Conservation (phyloP, 371 early-diverging fungal species). For the Entomophthora muscae region DNA sequence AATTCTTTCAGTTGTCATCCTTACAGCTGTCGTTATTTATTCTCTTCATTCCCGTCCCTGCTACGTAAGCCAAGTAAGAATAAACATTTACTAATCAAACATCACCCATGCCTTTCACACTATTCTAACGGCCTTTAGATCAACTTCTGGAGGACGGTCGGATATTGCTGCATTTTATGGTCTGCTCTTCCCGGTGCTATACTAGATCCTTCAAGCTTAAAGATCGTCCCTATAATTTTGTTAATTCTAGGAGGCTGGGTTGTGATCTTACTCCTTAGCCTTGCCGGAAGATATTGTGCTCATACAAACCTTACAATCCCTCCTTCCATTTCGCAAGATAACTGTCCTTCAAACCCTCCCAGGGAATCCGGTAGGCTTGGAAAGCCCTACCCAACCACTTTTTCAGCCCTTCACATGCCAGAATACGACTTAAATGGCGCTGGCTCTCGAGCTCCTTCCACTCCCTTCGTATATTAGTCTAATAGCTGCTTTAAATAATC, state of each 20-base stretch:
- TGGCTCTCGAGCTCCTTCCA: no score
- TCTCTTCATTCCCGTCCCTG: conserved; percentile 21
- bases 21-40: conserved; percentile 19
- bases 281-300: neutral
- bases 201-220: conserved; percentile 10
- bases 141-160: conserved; percentile 29
- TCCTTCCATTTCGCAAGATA: neutral
- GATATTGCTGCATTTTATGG: conserved; percentile 30
- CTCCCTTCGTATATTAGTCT: no score
- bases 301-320: neutral
- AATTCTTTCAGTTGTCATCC: conserved; percentile 19
- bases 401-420: no score
- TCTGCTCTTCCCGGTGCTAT: conserved; percentile 26
- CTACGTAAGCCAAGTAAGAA: conserved; percentile 20
- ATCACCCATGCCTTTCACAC: no score
- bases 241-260: neutral
- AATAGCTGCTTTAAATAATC: no score
- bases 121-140: conserved; percentile 14
- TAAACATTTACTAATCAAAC: conserved; percentile 15
- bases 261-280: neutral
- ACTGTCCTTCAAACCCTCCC: no score
- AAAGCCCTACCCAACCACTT: no score
- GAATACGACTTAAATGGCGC: no score
- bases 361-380: no score
- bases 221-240: neutral